Conservation (phyloP, 129 eudicot genomes). For the Pseudognaphalium luteoalbum region DNA sequence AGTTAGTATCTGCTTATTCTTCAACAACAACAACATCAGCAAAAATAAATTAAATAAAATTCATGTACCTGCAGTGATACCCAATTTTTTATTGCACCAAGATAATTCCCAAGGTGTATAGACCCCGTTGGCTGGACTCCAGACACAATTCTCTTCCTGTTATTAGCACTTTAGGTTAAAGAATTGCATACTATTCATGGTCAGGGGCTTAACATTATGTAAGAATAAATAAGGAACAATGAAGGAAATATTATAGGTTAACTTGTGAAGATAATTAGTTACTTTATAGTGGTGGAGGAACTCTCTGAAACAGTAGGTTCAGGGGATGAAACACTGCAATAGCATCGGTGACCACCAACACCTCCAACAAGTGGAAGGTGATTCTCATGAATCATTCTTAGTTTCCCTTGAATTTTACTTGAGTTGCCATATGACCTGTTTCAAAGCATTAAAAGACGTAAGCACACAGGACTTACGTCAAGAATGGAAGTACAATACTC, state of each 20-base stretch:
- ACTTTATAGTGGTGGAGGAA: slow-evolving; percentile 55
- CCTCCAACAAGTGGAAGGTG: slow-evolving; percentile 32
- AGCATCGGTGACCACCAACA: slow-evolving; percentile 42
- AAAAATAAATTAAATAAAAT: not conserved
- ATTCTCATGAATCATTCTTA: slow-evolving; percentile 29
- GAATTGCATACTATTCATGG: not conserved
- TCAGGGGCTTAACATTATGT: not conserved
- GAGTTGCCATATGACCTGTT: slow-evolving; percentile 42
- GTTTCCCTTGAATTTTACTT: slow-evolving; percentile 34
- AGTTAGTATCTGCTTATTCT: not conserved
- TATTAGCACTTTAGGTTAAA: slow-evolving; percentile 1
- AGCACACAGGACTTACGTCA: not conserved
- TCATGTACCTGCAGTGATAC: slow-evolving; percentile 67
- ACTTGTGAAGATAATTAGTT: slow-evolving; percentile 11
- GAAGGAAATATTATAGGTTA: not conserved
- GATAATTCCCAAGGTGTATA: slow-evolving; percentile 97
- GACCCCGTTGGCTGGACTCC: slow-evolving; percentile 98
- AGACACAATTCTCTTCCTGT: slow-evolving; percentile 93
- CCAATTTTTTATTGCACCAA: slow-evolving; percentile 97
- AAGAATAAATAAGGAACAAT: not conserved
- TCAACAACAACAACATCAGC: not conserved
- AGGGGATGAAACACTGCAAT: slow-evolving; percentile 49
- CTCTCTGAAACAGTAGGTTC: slow-evolving; percentile 46
- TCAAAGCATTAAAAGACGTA: not conserved
- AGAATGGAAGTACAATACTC: not conserved